Evolutionary conservation across 495 filamentous ascomycete species (phyloP).

Genomic region (Daldinia grandis): DNA sequence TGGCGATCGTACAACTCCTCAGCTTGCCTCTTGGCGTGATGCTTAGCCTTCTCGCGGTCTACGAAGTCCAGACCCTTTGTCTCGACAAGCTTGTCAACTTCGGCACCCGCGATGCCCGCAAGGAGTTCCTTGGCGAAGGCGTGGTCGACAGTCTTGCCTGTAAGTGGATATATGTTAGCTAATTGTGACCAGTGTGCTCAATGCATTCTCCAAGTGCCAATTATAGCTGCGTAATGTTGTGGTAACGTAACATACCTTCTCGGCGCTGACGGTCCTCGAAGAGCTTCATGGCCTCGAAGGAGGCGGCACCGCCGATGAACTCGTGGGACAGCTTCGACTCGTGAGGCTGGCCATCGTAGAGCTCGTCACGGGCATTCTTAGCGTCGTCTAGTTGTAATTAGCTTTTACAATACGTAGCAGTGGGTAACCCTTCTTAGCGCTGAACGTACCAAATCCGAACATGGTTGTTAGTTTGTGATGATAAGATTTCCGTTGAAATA

Average conservation of each 20-base stretch:
- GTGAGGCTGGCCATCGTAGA: slow-evolving; percentile 64
- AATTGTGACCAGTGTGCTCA: not conserved
- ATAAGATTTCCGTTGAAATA: not conserved
- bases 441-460: slow-evolving; percentile 52
- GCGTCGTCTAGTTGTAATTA: slow-evolving; percentile 42
- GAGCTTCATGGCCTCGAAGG: slow-evolving; percentile 81
- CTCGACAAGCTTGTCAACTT: slow-evolving; percentile 82
- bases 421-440: not conserved
- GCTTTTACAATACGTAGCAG: not conserved
- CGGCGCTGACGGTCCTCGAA: slow-evolving; percentile 79
- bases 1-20: slow-evolving; percentile 69
- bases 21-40: slow-evolving; percentile 71
- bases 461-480: slow-evolving; percentile 38
- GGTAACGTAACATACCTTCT: slow-evolving; percentile 61
- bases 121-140: slow-evolving; percentile 80
- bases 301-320: slow-evolving; percentile 75
- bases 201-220: not conserved
- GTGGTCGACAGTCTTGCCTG: slow-evolving; percentile 76
- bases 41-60: slow-evolving; percentile 72
- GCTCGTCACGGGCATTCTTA: slow-evolving; percentile 65
- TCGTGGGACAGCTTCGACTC: slow-evolving; percentile 76
- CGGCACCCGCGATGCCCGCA: slow-evolving; percentile 72
- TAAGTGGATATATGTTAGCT: not conserved
- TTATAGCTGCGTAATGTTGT: not conserved
- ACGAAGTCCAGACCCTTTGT: slow-evolving; percentile 77